These are phyloP conservation scores for Euphorbia celastroides DNA, from an alignment of 441 rosid genomes.

Conservation along the genomic window DNA sequence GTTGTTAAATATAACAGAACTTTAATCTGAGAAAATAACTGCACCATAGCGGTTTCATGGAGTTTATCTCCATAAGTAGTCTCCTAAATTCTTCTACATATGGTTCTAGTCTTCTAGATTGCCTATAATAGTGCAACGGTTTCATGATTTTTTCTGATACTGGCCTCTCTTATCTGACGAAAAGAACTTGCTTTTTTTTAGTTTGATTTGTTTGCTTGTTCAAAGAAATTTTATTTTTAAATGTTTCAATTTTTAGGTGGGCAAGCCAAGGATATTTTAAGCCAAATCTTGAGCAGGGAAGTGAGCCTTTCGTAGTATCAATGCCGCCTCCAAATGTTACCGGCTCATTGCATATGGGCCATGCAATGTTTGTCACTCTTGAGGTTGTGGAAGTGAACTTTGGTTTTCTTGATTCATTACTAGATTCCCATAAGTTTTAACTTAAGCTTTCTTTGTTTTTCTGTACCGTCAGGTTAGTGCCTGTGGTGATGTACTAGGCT, in stretches of 20 bases:
- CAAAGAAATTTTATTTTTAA: constrained; percentile 3
- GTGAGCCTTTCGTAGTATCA: constrained; percentile 80
- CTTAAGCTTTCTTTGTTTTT: not conserved
- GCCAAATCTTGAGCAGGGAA: constrained; percentile 63
- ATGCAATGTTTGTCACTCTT: constrained; percentile 97
- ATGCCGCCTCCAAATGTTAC: constrained; percentile 99
- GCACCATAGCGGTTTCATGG: not conserved
- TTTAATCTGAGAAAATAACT: not conserved
- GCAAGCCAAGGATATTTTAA: constrained; percentile 91
- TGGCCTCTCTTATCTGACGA: not conserved
- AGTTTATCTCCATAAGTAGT: not conserved
- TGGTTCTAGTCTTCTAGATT: not conserved
- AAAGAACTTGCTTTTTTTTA: not conserved
- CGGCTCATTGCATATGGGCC: constrained; percentile 98
- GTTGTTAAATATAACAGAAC: not conserved
- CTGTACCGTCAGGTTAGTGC: not conserved
- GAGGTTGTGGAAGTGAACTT: constrained; percentile 59
- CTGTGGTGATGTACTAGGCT: not conserved
- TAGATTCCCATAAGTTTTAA: constrained; percentile 22
- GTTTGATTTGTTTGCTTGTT: constrained; percentile 5
- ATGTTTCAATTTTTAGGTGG: constrained; percentile 59
- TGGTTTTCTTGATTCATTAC: constrained; percentile 10
- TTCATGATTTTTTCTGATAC: not conserved
- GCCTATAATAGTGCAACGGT: not conserved
- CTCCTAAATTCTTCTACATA: not conserved